These are phyloP conservation scores for Sicyos edulis DNA, from an alignment of 306 rosid genomes.

Conservation along the genomic window DNA sequence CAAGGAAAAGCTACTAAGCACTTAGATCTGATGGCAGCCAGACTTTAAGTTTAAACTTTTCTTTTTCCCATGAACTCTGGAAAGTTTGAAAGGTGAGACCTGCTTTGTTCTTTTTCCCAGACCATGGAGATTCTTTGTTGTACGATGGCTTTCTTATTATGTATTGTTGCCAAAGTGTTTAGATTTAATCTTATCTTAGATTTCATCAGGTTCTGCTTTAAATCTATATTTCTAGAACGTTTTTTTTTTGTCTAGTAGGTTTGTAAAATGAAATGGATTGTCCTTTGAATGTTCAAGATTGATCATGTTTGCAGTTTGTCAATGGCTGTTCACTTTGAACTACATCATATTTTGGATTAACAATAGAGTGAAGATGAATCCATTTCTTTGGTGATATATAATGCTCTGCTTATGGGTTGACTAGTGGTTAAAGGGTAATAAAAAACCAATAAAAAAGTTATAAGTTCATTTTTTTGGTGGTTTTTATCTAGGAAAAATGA, in stretches of 20 bases:
- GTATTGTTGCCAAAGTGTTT: constrained; percentile 1
- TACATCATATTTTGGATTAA: not conserved
- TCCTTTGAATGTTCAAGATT: not conserved
- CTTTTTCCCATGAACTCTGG: not conserved
- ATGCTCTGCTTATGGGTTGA: too few species aligned
- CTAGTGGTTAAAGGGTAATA: too few species aligned
- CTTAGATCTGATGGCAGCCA: not conserved
- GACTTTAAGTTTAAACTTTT: not conserved
- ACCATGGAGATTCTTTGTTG: constrained; percentile 12
- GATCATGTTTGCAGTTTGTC: not conserved
- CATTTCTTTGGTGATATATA: too few species aligned
- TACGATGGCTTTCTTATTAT: not conserved
- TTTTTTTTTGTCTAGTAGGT: not conserved
- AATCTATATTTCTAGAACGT: not conserved
- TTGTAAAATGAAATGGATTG: not conserved
- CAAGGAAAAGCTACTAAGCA: constrained; percentile 33
- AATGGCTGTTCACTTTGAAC: not conserved
- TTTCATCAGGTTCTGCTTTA: constrained; percentile 1
- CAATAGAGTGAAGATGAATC: not conserved
- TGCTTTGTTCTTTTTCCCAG: not conserved
- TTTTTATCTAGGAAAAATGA: too few species aligned
- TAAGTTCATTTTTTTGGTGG: too few species aligned
- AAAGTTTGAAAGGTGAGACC: constrained; percentile 8
- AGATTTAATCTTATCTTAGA: not conserved
- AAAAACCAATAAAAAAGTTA: too few species aligned